Conservation (phyloP, 2,329 filamentous ascomycete species). For the Ophiostoma triangulosporum region DNA sequence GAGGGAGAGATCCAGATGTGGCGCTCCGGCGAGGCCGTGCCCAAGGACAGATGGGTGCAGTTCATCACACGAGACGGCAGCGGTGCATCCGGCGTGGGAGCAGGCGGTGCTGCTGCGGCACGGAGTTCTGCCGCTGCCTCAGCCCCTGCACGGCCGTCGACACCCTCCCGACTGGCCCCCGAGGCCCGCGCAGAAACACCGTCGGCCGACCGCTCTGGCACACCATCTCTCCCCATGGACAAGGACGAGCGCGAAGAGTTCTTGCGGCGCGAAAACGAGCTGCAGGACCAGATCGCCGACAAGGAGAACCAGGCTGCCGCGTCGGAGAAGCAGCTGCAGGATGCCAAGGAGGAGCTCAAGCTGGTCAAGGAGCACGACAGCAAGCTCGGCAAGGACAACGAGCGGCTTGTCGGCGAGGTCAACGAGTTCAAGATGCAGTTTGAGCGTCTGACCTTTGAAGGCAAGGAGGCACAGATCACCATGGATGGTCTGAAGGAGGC, state of each 20-base stretch:
- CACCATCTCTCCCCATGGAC: conserved; percentile 76
- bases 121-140: conserved; percentile 40
- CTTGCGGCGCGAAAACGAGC: conserved; percentile 82
- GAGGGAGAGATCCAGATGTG: conserved; percentile 78
- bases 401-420: conserved; percentile 69
- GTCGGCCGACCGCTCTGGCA: conserved; percentile 64
- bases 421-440: conserved; percentile 96
- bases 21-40: conserved; percentile 78
- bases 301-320: conserved; percentile 71
- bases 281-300: conserved; percentile 92
- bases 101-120: conserved; percentile 31
- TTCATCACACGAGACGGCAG: conserved; percentile 42
- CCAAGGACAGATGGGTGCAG: conserved; percentile 76
- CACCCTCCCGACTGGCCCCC: conserved; percentile 34
- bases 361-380: conserved; percentile 76
- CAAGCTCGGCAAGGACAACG: conserved; percentile 78
- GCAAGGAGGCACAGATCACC: conserved; percentile 91
- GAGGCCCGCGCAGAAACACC: conserved; percentile 52
- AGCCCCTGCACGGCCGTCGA: conserved; percentile 40
- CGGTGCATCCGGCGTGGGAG: conserved; percentile 27
- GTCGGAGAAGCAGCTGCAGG: conserved; percentile 66
- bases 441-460: conserved; percentile 88
- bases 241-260: conserved; percentile 98
- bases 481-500: conserved; percentile 97
- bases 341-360: conserved; percentile 73